Conservation (phyloP, 2,329 filamentous ascomycete genomes). For the Botrytis fabae region DNA sequence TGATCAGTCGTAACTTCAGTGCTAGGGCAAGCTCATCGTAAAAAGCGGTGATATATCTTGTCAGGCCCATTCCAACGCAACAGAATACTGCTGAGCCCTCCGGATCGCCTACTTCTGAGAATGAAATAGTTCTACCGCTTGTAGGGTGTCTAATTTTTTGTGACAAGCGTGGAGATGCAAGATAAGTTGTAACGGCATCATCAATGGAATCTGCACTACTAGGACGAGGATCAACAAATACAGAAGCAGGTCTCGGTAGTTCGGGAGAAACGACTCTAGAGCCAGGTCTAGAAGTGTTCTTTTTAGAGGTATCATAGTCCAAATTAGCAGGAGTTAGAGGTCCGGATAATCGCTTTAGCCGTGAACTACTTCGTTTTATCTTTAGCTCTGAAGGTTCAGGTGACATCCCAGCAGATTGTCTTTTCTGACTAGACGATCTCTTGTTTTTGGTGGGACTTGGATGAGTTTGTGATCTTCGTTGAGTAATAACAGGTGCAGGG, state of each 20-base stretch:
- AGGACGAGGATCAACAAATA: constrained; percentile 66
- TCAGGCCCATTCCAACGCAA: constrained; percentile 96
- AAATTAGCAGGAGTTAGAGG: constrained; percentile 43
- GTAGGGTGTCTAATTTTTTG: constrained; percentile 86
- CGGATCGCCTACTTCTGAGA: constrained; percentile 93
- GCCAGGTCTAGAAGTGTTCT: constrained; percentile 43
- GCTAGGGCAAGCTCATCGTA: constrained; percentile 94
- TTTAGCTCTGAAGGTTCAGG: constrained; percentile 50
- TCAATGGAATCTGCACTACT: constrained; percentile 84
- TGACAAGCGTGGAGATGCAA: constrained; percentile 79
- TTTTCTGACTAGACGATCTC: constrained; percentile 38
- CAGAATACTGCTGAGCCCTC: constrained; percentile 91
- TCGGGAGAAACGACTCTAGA: constrained; percentile 36
- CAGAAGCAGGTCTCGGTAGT: constrained; percentile 31
- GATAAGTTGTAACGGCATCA: constrained; percentile 80
- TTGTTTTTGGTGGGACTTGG: constrained; percentile 44
- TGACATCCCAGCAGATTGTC: constrained; percentile 51
- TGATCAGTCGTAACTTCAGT: constrained; percentile 85
- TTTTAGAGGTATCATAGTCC: constrained; percentile 41
- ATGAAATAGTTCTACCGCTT: constrained; percentile 85
- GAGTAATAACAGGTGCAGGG: constrained; percentile 67
- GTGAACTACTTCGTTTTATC: constrained; percentile 57
- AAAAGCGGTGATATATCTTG: constrained; percentile 92
- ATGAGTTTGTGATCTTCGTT: constrained; percentile 49
- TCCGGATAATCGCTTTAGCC: constrained; percentile 58